A percentile compares a stretch with the other conserved stretches of the same genome.
Evolutionary conservation across 495 filamentous ascomycete species (phyloP).

Genomic region (Penicillium desertorum): DNA sequence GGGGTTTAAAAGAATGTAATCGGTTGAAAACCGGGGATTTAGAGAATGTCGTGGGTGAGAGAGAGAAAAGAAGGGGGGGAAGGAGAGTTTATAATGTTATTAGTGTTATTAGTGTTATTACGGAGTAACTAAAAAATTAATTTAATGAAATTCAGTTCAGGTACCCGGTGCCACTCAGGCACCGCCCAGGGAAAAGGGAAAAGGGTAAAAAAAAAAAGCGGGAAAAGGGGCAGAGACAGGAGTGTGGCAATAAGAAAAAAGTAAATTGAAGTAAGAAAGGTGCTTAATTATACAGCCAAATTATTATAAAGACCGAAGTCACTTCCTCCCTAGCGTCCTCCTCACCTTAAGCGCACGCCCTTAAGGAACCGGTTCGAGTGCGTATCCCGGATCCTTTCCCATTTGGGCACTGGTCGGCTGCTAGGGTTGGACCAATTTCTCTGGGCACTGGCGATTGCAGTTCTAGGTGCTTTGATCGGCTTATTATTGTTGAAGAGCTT

Average conservation of each 20-base stretch:
- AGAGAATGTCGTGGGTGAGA: slow-evolving; percentile 28
- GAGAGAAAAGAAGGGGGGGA: slow-evolving; percentile 14
- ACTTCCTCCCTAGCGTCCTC: slow-evolving; percentile 10
- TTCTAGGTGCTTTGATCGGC: slow-evolving; percentile 11
- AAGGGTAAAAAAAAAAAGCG: not conserved
- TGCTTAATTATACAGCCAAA: not conserved
- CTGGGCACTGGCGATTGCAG: slow-evolving; percentile 12
- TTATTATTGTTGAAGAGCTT: not conserved
- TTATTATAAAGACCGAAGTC: slow-evolving; percentile 1
- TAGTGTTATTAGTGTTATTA: not conserved
- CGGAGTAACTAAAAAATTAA: not conserved
- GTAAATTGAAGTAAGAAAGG: not conserved
- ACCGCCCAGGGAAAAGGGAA: not conserved
- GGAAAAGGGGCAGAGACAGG: slow-evolving; percentile 14
- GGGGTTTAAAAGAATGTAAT: slow-evolving; percentile 53
- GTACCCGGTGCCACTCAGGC: slow-evolving; percentile 27
- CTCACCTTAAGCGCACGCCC: slow-evolving; percentile 4
- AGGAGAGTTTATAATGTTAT: slow-evolving; percentile 21
- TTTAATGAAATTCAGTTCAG: slow-evolving; percentile 28
- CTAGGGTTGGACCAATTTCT: slow-evolving; percentile 7
- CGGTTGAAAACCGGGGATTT: slow-evolving; percentile 41
- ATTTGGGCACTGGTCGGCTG: slow-evolving; percentile 12
- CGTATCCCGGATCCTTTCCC: slow-evolving; percentile 20
- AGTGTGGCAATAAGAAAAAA: slow-evolving; percentile 8
- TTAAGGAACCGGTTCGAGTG: not conserved